Evolutionary conservation across 129 eudicot species (phyloP).

Genomic region (Centrapalus pauciflorus): DNA sequence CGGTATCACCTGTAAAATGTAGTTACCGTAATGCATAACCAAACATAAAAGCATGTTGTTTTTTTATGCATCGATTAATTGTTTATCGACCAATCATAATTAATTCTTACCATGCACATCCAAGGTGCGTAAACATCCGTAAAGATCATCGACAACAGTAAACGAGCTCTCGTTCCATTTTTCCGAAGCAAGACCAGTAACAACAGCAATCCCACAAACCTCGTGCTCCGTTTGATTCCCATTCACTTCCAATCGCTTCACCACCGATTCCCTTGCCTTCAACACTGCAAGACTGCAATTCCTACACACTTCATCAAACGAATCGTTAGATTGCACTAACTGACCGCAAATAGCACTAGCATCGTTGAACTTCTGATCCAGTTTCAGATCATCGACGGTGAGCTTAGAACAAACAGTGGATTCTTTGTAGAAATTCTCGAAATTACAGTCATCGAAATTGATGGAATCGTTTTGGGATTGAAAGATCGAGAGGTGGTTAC

Average conservation of each 20-base stretch:
- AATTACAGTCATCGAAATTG: constrained; percentile 33
- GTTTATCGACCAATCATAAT: background rate
- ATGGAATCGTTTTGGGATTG: constrained; percentile 19
- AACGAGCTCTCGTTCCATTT: constrained; percentile 25
- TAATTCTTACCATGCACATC: constrained; percentile 34
- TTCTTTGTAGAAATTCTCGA: constrained; percentile 23
- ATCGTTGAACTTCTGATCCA: background rate
- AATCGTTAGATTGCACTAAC: background rate
- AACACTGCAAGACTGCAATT: constrained; percentile 34
- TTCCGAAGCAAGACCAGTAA: constrained; percentile 37
- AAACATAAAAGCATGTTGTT: background rate
- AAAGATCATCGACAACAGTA: constrained; percentile 26
- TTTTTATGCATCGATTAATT: background rate
- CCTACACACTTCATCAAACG: constrained; percentile 35
- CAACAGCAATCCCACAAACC: constrained; percentile 49
- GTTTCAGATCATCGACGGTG: background rate
- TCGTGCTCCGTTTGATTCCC: constrained; percentile 32
- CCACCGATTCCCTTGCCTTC: constrained; percentile 22
- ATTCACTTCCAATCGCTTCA: background rate
- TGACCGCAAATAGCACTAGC: constrained; percentile 22
- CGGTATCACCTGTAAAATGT: no score
- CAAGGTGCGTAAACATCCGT: constrained; percentile 31
- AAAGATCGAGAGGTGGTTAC: constrained; percentile 27
- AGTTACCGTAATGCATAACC: no score
- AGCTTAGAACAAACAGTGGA: constrained; percentile 34